Evolutionary conservation across 1,284 basidiomycete genomes (phyloP).

Genomic region (Leccinum subfulvum): DNA sequence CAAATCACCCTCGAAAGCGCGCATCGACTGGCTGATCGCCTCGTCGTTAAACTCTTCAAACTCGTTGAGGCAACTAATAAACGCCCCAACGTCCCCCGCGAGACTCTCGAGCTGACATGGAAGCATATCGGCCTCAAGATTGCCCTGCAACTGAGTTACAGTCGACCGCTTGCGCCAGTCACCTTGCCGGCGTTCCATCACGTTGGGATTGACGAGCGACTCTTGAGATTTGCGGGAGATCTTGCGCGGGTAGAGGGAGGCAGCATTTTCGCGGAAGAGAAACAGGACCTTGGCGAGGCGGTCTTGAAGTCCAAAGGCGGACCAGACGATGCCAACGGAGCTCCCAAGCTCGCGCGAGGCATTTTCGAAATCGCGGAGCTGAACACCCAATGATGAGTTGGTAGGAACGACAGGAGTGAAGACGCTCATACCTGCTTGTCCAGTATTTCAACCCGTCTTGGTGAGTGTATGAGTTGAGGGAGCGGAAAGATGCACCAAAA

Average conservation of each 20-base stretch:
- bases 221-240: conserved; percentile 28
- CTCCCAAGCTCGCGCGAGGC: conserved; percentile 36
- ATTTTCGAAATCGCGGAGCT: conserved; percentile 36
- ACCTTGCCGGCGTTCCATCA: conserved; percentile 27
- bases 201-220: conserved; percentile 27
- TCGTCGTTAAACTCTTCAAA: conserved; percentile 59
- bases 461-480: background rate
- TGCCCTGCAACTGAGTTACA: conserved; percentile 15
- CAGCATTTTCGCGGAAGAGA: conserved; percentile 35
- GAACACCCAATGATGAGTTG: background rate
- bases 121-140: conserved; percentile 31
- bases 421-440: conserved; percentile 31
- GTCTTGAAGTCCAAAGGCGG: conserved; percentile 32
- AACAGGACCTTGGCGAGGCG: conserved; percentile 34
- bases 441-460: conserved; percentile 30
- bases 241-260: conserved; percentile 32
- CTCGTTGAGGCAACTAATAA: conserved; percentile 51
- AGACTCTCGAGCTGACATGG: conserved; percentile 42
- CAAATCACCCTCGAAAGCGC: conserved; percentile 48
- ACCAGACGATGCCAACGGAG: conserved; percentile 35
- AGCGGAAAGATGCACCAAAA: background rate
- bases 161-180: conserved; percentile 23
- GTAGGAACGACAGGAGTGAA: background rate
- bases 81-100: conserved; percentile 47
- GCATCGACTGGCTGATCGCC: conserved; percentile 49